A percentile compares a stretch with the other conserved stretches of the same genome.
Conservation (phyloP, 2,329 filamentous ascomycete genomes). For the Dactylellina cionopaga region DNA sequence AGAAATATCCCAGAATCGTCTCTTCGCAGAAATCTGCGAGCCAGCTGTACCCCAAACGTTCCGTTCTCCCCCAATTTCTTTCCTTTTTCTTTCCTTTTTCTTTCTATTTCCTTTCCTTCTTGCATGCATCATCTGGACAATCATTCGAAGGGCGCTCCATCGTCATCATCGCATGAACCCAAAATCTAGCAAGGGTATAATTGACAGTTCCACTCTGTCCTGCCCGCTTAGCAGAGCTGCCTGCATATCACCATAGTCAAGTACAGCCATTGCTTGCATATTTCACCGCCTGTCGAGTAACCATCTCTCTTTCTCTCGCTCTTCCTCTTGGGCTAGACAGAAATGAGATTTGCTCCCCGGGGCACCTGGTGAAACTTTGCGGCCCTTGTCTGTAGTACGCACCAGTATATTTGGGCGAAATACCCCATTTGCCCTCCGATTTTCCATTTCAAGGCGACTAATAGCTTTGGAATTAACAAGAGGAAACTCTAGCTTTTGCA, state of each 20-base stretch:
- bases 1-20: constrained; percentile 10
- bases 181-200: constrained; percentile 44
- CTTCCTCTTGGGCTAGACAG: constrained; percentile 5
- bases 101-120: constrained; percentile 1
- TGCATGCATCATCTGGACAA: constrained; percentile 33
- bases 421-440: constrained; percentile 40
- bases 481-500: constrained; percentile 40
- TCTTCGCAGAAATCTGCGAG: constrained; percentile 47
- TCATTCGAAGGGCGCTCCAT: constrained; percentile 42
- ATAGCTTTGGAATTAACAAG: constrained; percentile 26
- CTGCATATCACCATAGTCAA: constrained; percentile 26
- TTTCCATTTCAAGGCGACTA: constrained; percentile 39
- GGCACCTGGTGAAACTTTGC: constrained; percentile 40
- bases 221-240: constrained; percentile 35
- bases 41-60: constrained; percentile 47
- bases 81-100: constrained; percentile 1
- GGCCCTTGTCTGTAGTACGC: constrained; percentile 49
- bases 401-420: constrained; percentile 25
- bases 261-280: constrained; percentile 50
- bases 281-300: constrained; percentile 49
- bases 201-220: constrained; percentile 41
- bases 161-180: constrained; percentile 48
- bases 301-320: constrained; percentile 23
- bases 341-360: constrained; percentile 39
- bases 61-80: constrained; percentile 32